A percentile compares a stretch with the other conserved stretches of the same genome.
Conservation (phyloP, 805 yeast species). For the Ogataea siamensis region DNA sequence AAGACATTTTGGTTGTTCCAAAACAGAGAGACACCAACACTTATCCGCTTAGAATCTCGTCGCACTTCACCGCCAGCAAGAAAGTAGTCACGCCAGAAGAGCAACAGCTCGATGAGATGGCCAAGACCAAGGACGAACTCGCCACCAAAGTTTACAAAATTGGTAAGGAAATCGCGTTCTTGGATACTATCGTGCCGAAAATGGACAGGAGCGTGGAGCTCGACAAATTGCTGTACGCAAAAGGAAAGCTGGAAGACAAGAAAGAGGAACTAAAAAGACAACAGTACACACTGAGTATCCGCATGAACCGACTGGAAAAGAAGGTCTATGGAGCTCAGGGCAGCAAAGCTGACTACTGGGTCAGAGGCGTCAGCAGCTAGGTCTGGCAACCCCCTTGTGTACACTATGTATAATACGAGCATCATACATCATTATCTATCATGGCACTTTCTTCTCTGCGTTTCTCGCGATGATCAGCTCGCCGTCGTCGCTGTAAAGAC, state of each 20-base stretch:
- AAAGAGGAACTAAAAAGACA: slow-evolving; percentile 29
- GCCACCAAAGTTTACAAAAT: slow-evolving; percentile 28
- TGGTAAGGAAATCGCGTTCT: slow-evolving; percentile 31
- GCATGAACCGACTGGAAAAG: slow-evolving; percentile 27
- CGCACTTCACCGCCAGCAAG: slow-evolving; percentile 28
- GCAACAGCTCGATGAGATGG: slow-evolving; percentile 20
- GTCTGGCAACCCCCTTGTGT: background rate
- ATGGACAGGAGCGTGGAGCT: slow-evolving; percentile 19
- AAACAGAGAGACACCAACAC: slow-evolving; percentile 21
- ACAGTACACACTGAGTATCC: slow-evolving; percentile 32
- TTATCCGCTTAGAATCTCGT: slow-evolving; percentile 22
- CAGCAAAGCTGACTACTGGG: slow-evolving; percentile 52
- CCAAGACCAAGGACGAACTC: slow-evolving; percentile 18
- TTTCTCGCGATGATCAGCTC: slow-evolving; percentile 15
- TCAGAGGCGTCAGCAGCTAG: slow-evolving; percentile 49
- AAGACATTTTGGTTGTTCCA: slow-evolving; percentile 14
- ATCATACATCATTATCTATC: slow-evolving; percentile 2
- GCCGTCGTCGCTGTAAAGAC: slow-evolving; percentile 64
- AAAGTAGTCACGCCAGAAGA: slow-evolving; percentile 14
- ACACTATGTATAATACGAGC: slow-evolving; percentile 1
- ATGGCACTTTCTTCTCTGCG: background rate
- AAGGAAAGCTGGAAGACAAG: slow-evolving; percentile 29
- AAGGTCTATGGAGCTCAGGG: slow-evolving; percentile 32
- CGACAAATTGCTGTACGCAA: slow-evolving; percentile 30
- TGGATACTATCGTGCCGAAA: slow-evolving; percentile 29